Base-by-base conservation (phyloP, 2,329 filamentous ascomycete species). In the Colletotrichum musae region DNA sequence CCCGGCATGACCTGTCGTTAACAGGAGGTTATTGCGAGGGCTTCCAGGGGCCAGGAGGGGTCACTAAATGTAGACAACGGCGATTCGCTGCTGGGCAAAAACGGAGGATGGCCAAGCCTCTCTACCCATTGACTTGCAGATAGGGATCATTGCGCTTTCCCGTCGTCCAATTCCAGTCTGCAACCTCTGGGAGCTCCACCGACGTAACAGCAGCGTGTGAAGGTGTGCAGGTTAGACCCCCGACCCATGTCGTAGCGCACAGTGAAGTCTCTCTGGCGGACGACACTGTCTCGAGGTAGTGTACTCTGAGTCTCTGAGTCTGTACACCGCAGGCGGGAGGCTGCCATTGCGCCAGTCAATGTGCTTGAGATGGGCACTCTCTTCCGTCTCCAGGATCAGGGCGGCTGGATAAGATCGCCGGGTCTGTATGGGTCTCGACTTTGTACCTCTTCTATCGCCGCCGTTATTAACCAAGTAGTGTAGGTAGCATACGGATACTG, bases 131-230 rank as follows among this genome's bases (percentile, higher is more conserved):
- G 67, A 65, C 70, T 70, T 63, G 64, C 70, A 72, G 70, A 58
- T 59, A 65, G 63, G 66, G 56, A 64, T 68, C 52, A 48, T 70
- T 65, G 70, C 64, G 64, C 51, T 66, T 36, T 70, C 58, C 51
- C 64, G 64, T 57, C 50, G 56, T 63, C 64, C 58, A 63, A 58
- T 50, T 61, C 64, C 24, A 41, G 64, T 56, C 47, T 63, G 64
- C 52, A 58, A 70, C 57, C 47, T 57, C 32, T 6, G 26, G 18
- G 24, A 60, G 58, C 70, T 67, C 68, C 70, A 70, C 70, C 70
- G 47, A 68, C 70, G 68, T 71, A 70, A 70, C 70, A 70, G 67
- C 52, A 64, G 57, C 59, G 67, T 70, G 58, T 64, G 69, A 57
- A 68, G 69, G 69, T 65, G 60, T 59, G 69, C 59, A 47, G 56